Evolutionary conservation across 1,284 basidiomycete species (phyloP), one percentile per base, ranked within the genome.

Genomic region (Wallemia ichthyophaga): DNA sequence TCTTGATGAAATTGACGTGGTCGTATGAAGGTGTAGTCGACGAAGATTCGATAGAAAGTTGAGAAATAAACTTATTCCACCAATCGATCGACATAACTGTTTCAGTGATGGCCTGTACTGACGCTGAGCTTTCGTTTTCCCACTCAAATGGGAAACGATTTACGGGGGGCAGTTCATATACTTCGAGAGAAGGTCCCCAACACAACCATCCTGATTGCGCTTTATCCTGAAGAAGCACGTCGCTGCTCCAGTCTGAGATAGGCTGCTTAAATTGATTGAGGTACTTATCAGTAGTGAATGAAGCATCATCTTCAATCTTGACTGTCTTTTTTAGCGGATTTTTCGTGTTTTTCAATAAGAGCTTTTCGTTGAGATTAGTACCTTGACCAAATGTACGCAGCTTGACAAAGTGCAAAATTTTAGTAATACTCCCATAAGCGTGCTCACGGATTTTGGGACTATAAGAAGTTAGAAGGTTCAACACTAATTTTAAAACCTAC

Each of bases 171-270:
- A 73, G 65, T 2, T 69, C 68, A 66, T 89, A 87, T 27, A 77
- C 85, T 65, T 81, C 80, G 60, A 88, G 73, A 33, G 73, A 74
- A 57, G 78, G 71, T 31, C 78, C 74, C 88, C 91, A 95, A 0
- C 80, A 73, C 58, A 96, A 71, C 75, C 92, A 95, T 1, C 91
- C 92, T 1, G 82, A 84, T 57, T 74, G 71, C 24, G 82, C 72
- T 67, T 88, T 85, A 72, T 96, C 92, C 60, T 68, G 64, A n/a
- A 72, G 64, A 25, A 67, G 61, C 0, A 66, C 67, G 21, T 65
- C 59, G 2, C 62, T 62, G 53, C 69, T 67, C 27, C 68, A 63
- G 33, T 64, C 62, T 2, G 67, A 65, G 27, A 71, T 58, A 2
- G 69, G 69, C 60, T 72, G 67, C 13, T 67, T 65, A 66, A 75